Base-by-base conservation (phyloP, 2,329 filamentous ascomycete species). In the Cytospora chrysosperma region DNA sequence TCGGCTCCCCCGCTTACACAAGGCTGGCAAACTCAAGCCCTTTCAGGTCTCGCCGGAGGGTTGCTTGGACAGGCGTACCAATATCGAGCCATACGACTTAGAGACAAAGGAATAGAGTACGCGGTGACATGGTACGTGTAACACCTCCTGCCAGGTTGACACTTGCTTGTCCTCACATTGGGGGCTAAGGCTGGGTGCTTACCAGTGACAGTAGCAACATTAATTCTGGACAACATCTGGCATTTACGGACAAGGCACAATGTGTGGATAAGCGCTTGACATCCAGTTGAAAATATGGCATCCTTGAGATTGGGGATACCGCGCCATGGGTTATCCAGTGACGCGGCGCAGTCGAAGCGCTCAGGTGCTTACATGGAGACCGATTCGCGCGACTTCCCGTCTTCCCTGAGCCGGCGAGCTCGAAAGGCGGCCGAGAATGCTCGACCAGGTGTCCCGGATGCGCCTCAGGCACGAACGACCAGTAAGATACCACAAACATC, bases 401-500 rank as follows among this genome's bases (percentile, higher is more conserved):
- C 68, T 19, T 51, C 64, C 32, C 60, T 70, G 60, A 70, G 68
- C 63, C 69, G 67, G 56, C 68, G 63, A 17, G 62, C 69, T 26
- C 71, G 67, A n/a, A 74, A 69, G 65, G 72, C 71, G 59, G 53
- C 65, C 19, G 71, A 71, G 50, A 70, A 64, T 60, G 63, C 59
- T 24, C 65, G 67, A 4, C 10, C 34, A 6, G 40, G 61, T 47
- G 19, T 40, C 32, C 32, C 24, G 49, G 64, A 63, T 19, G 26
- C 43, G 4, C 59, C 40, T 4, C 47, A 54, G 27, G 54, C 68
- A 27, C 66, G 72, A 63, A 71, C 28, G 24, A 58, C 30, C 19
- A 78, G 73, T 68, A 75, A 73, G 58, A 74, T 77, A 66, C 76
- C 78, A 12, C 76, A 78, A 59, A 74, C 72, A 34, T 67, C 69